Evolutionary conservation across 768 basidiomycete species (phyloP).

Genomic region (Kwoniella heveanensis): DNA sequence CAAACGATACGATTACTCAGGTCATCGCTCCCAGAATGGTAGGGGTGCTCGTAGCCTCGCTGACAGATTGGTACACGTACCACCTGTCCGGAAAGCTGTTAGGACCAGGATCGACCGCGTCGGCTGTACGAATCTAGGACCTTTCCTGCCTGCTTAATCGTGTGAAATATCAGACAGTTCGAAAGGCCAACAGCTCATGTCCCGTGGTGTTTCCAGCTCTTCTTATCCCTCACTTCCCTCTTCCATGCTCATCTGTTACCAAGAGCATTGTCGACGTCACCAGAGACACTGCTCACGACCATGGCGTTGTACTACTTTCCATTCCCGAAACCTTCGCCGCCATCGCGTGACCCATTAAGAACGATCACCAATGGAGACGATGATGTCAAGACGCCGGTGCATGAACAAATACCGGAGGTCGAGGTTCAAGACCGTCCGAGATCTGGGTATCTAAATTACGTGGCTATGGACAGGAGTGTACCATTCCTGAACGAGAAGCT

Average conservation of each 20-base stretch:
- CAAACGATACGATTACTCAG: conserved; percentile 60
- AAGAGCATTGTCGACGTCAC: conserved; percentile 85
- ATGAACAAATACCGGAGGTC: background rate
- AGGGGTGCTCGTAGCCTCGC: conserved; percentile 74
- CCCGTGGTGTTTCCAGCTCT: conserved; percentile 61
- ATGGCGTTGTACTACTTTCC: conserved; percentile 76
- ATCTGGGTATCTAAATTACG: conserved; percentile 27
- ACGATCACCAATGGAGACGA: background rate
- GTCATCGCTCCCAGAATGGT: conserved; percentile 72
- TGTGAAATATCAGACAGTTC: too few species aligned
- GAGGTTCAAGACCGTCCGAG: background rate
- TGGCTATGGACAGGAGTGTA: conserved; percentile 34
- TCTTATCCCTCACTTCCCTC: conserved; percentile 80
- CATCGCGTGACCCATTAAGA: background rate
- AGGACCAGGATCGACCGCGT: conserved; percentile 64
- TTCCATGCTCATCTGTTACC: conserved; percentile 84
- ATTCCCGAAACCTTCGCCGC: conserved; percentile 22
- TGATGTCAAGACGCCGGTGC: background rate
- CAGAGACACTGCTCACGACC: conserved; percentile 83
- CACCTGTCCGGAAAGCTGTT: conserved; percentile 65
- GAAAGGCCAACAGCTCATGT: conserved; percentile 11
- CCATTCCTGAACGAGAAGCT: background rate
- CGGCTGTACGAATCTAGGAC: conserved; percentile 67
- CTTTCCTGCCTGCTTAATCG: background rate
- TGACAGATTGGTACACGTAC: conserved; percentile 75